These are phyloP conservation scores for Schizochytrium sp. DNA, from an alignment of 108 stramenopile genomes.

Conservation along the genomic window DNA sequence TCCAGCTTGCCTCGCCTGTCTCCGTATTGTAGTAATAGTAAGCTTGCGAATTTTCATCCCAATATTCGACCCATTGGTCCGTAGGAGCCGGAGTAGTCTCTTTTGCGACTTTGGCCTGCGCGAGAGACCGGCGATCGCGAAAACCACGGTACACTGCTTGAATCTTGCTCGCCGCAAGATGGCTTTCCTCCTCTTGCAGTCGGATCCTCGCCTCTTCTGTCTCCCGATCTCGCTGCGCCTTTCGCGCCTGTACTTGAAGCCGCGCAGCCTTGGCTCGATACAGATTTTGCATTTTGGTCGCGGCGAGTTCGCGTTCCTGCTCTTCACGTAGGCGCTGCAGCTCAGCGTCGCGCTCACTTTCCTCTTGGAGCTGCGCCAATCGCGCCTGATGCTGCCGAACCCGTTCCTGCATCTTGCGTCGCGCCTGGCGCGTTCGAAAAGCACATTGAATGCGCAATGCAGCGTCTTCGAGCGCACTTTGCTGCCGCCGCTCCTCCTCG, in stretches of 20 bases:
- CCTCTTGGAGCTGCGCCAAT: neutral
- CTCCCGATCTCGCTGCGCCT: neutral
- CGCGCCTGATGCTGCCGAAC: neutral
- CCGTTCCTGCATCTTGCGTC: neutral
- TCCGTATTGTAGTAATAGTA: slow-evolving; percentile 40
- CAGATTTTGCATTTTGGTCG: neutral
- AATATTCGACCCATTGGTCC: slow-evolving; percentile 41
- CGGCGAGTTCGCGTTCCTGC: neutral
- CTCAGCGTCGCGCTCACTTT: neutral
- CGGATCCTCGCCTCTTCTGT: neutral
- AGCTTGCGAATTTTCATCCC: slow-evolving; percentile 36
- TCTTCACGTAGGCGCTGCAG: neutral
- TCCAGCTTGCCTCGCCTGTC: slow-evolving; percentile 42
- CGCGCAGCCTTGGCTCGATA: neutral
- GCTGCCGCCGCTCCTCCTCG: neutral
- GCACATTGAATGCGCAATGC: slow-evolving; percentile 14
- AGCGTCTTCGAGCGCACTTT: neutral
- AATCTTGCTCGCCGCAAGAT: neutral
- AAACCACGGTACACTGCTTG: neutral
- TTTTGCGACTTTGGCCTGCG: neutral
- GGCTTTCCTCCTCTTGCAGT: neutral
- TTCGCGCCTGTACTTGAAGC: neutral
- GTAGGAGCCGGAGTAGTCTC: neutral
- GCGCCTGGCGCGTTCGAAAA: neutral
- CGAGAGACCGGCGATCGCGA: neutral